A percentile compares a stretch with the other conserved stretches of the same genome.
phyloP scores from a whole-genome alignment of 352 stramenopile species.

The Elongisporangium prolatum region DNA sequence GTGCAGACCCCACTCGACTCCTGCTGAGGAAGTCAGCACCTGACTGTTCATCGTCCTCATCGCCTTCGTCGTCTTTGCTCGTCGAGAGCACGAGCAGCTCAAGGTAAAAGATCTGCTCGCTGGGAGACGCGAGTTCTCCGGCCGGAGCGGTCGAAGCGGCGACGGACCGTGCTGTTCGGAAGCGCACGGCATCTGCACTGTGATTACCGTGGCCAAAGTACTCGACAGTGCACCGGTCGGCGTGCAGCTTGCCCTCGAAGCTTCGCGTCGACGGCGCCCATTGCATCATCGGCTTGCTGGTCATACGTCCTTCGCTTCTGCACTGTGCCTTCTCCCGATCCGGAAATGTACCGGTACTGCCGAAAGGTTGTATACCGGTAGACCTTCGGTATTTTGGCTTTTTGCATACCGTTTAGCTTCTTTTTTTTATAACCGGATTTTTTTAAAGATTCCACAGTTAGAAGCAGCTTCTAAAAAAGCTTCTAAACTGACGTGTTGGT shows the following conservation, averaged over 20 bases:
- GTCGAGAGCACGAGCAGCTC: slow-evolving; percentile 48
- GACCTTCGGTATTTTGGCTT: too few species aligned
- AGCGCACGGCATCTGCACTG: slow-evolving; percentile 45
- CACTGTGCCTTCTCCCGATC: too few species aligned
- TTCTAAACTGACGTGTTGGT: too few species aligned
- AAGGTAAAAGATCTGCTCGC: slow-evolving; percentile 38
- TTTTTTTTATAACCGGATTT: too few species aligned
- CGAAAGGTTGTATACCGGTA: too few species aligned
- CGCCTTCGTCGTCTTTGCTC: slow-evolving; percentile 4
- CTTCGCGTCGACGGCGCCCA: neutral
- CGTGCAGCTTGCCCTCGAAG: slow-evolving; percentile 46
- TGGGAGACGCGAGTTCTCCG: neutral
- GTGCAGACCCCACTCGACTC: too few species aligned
- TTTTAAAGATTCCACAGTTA: too few species aligned
- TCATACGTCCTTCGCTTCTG: too few species aligned
- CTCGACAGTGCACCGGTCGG: slow-evolving; percentile 50
- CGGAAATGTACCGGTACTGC: too few species aligned
- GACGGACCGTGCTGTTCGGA: slow-evolving; percentile 25
- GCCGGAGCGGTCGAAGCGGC: slow-evolving; percentile 1
- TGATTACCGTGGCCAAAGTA: slow-evolving; percentile 51
- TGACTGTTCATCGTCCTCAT: slow-evolving; percentile 1
- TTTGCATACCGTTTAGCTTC: too few species aligned
- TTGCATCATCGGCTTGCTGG: too few species aligned
- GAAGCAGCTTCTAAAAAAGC: too few species aligned
- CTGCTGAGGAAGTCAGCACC: neutral